These are phyloP conservation scores for Hermanozyma aechmeae DNA, from an alignment of 805 yeast genomes.

Conservation along the genomic window DNA sequence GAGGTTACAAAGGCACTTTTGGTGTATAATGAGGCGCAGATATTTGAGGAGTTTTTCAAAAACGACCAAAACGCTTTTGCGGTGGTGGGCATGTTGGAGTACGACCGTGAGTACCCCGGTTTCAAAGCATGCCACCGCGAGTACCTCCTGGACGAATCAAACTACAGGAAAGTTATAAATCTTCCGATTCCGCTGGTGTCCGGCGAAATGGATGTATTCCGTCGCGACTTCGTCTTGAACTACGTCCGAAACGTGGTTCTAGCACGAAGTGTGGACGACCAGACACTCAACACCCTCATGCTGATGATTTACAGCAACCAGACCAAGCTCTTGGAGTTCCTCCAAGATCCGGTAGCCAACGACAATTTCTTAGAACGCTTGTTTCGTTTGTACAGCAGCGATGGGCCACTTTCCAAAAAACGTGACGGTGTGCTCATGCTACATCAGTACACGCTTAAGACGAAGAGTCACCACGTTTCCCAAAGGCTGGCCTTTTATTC, in stretches of 20 bases:
- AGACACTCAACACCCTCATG: conserved; percentile 55
- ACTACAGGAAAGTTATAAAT: conserved; percentile 57
- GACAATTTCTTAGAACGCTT: conserved; percentile 44
- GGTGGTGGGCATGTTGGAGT: conserved; percentile 71
- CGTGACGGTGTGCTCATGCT: conserved; percentile 70
- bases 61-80: conserved; percentile 32
- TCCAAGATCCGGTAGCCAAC: conserved; percentile 37
- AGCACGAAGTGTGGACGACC: conserved; percentile 76
- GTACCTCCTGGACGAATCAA: conserved; percentile 45
- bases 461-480: conserved; percentile 52
- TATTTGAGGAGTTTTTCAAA: conserved; percentile 25
- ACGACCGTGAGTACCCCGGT: conserved; percentile 80
- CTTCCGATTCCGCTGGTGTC: conserved; percentile 36
- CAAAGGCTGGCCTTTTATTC: conserved; percentile 62
- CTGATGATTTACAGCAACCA: conserved; percentile 64
- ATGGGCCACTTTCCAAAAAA: conserved; percentile 9
- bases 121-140: conserved; percentile 74
- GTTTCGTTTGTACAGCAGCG: conserved; percentile 44
- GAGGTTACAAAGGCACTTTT: conserved; percentile 65
- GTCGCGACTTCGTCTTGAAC: conserved; percentile 68
- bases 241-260: conserved; percentile 81
- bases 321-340: conserved; percentile 50
- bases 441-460: conserved; percentile 70
- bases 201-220: conserved; percentile 39
- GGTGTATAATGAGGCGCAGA: conserved; percentile 52